Conservation (phyloP, 768 basidiomycete species). For the Suillus ampliporus region DNA sequence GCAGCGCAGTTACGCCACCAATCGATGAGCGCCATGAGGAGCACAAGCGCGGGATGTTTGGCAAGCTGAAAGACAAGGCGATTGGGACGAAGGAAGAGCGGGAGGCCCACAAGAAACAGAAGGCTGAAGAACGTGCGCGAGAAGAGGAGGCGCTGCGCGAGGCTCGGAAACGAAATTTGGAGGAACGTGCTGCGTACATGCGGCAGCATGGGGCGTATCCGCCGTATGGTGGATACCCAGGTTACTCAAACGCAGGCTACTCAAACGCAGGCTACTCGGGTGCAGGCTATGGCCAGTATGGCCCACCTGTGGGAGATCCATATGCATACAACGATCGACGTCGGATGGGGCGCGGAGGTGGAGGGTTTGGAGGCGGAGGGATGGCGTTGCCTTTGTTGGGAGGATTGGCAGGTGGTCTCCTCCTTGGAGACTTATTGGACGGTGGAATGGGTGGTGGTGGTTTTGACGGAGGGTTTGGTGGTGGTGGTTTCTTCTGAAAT, state of each 20-base stretch:
- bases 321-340: constrained; percentile 23
- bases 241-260: too few relatives aligned
- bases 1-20: constrained; percentile 3
- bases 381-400: constrained; percentile 50
- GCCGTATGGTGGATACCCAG: constrained; percentile 29
- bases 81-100: constrained; percentile 71
- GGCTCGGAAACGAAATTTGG: constrained; percentile 25
- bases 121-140: constrained; percentile 35
- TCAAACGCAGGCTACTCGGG: neutral
- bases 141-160: constrained; percentile 25
- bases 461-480: constrained; percentile 28
- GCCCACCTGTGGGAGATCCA: constrained; percentile 10
- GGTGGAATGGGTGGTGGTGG: constrained; percentile 41
- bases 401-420: constrained; percentile 54
- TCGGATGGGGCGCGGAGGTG: constrained; percentile 18
- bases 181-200: constrained; percentile 42
- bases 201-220: constrained; percentile 37
- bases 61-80: constrained; percentile 65
- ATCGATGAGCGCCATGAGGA: constrained; percentile 14
- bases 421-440: constrained; percentile 51
- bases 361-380: constrained; percentile 31
- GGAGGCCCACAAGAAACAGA: constrained; percentile 46
- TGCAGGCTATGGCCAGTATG: constrained; percentile 1
- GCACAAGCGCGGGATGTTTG: constrained; percentile 59
- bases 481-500: constrained; percentile 23